phyloP scores from a whole-genome alignment of 2,329 filamentous ascomycete species.

The Cladosporium sp. region DNA sequence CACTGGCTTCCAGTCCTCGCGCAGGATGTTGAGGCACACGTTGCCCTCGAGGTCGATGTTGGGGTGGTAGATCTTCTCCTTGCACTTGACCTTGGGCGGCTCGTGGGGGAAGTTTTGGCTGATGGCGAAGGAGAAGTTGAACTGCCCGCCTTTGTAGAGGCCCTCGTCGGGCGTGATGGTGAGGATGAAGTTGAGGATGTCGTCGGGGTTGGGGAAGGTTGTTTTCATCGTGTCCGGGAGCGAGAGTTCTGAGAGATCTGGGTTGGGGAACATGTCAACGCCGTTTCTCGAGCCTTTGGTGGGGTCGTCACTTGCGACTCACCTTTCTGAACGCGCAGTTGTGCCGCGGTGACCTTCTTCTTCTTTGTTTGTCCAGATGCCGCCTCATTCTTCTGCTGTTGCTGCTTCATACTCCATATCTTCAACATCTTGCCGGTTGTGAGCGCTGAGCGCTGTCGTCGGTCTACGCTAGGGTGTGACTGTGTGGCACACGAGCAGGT shows the following conservation, averaged over 20 bases:
- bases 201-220: conserved; percentile 75
- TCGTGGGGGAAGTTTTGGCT: conserved; percentile 96
- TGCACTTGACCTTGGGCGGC: conserved; percentile 94
- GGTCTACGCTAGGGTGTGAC: conserved; percentile 1
- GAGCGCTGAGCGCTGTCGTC: conserved; percentile 7
- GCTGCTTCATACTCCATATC: conserved; percentile 97
- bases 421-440: conserved; percentile 74
- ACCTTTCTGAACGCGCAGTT: conserved; percentile 96
- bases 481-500: conserved; percentile 8
- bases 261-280: neutral
- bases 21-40: conserved; percentile 93
- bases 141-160: conserved; percentile 82
- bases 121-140: conserved; percentile 88
- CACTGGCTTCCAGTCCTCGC: conserved; percentile 99
- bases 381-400: conserved; percentile 91
- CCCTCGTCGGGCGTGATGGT: conserved; percentile 82
- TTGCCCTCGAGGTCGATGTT: conserved; percentile 98
- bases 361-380: conserved; percentile 74
- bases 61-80: conserved; percentile 97
- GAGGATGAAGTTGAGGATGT: conserved; percentile 79
- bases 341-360: conserved; percentile 97
- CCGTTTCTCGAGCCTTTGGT: neutral
- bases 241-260: conserved; percentile 77
- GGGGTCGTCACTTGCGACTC: conserved; percentile 17
- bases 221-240: conserved; percentile 77